Evolutionary conservation across 139 green algal genomes (phyloP).

Genomic region (Coccomyxa sp.): DNA sequence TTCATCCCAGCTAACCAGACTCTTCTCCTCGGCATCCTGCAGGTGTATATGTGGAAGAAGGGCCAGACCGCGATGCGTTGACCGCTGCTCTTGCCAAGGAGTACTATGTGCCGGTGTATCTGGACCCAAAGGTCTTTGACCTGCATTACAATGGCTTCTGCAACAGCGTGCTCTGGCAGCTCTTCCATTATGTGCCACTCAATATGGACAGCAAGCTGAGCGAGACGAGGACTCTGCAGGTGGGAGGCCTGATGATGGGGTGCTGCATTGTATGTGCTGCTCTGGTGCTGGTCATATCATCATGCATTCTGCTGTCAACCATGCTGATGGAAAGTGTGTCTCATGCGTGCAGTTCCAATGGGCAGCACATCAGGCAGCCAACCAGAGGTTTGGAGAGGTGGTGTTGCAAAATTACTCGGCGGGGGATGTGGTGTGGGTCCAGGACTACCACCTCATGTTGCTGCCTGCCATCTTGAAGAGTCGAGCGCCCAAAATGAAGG

Average conservation of each 20-base stretch:
- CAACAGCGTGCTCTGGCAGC: constrained; percentile 97
- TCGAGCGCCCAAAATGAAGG: constrained; percentile 68
- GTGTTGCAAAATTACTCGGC: constrained; percentile 70
- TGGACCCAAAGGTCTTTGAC: constrained; percentile 74
- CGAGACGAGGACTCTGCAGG: constrained; percentile 70
- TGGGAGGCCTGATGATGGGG: neutral
- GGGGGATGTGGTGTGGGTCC: constrained; percentile 85
- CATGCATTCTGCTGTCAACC: too few species aligned
- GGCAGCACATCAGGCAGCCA: constrained; percentile 66
- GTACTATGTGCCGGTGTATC: constrained; percentile 86
- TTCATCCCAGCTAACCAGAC: too few species aligned
- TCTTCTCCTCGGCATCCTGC: neutral
- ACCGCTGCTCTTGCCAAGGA: constrained; percentile 63
- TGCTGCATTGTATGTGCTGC: too few species aligned
- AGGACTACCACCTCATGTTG: constrained; percentile 97
- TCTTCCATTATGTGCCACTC: constrained; percentile 98
- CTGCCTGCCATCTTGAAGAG: constrained; percentile 88
- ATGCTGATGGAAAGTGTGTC: too few species aligned
- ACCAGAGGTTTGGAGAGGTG: constrained; percentile 42
- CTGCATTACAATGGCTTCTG: constrained; percentile 89
- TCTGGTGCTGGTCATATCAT: too few species aligned
- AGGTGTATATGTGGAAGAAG: constrained; percentile 75
- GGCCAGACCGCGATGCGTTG: constrained; percentile 66
- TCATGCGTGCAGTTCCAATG: constrained; percentile 72
- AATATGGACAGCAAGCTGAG: constrained; percentile 84